Evolutionary conservation across 2,329 filamentous ascomycete species (phyloP), one percentile per base, ranked within the genome.

Genomic region (Penicillium frequentans): DNA sequence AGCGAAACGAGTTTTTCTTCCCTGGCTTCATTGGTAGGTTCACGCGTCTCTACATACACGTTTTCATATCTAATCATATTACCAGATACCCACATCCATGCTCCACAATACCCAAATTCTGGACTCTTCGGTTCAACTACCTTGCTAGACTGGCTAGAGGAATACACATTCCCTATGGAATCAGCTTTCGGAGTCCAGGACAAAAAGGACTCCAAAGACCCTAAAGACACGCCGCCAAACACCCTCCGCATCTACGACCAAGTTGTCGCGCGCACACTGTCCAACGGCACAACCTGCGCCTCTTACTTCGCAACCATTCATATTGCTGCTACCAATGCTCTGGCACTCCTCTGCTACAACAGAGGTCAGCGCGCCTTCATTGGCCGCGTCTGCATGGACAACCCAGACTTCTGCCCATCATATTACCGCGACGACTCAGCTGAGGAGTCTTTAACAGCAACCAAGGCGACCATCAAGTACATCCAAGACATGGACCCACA

Each of bases 91-190:
- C 95, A 99, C 73, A 90, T 96, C 56, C 95, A 99, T 73, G 95
- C 95, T 10, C 85, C 93, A 0, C 95, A 99, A 78, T 97, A 96
- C 69, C 92, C 93, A 56, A 99, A 99, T 71, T 86, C 86, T 1
- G 95, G 95, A 57, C 88, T 99, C 62, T 98, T 99, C 71, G 95
- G 95, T 69, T 95, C 93, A 64, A 89, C 91, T 0, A 98, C 93
- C 0, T 86, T 99, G 26, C 84, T 99, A 11, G 89, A 95, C 76
- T 99, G 95, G 95, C 82, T 99, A 8, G 85, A 93, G 68, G 93
- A 82, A 14, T 98, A 99, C 78, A 99, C 95, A 0, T 99, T 98
- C 70, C 95, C 95, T 0, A 84, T 96, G 61, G 95, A 99, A 76
- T 81, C 88, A 1, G 91, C 89, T 7, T 86, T 97, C 58, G 77